phyloP scores from a whole-genome alignment of 1,284 basidiomycete genomes.

The Schizopora paradoxa region DNA sequence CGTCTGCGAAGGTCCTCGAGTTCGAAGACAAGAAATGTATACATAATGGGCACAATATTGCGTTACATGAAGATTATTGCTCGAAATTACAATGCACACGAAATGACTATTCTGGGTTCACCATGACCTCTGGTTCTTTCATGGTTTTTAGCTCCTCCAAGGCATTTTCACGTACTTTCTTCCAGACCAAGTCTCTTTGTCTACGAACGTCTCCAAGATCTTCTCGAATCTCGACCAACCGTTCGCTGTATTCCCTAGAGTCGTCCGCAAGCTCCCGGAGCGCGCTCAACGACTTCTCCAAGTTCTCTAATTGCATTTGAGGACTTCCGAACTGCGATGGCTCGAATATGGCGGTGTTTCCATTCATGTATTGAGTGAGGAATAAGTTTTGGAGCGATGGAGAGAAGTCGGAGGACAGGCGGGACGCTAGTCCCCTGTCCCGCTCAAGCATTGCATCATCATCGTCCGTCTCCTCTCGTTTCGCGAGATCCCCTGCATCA shows the following conservation, averaged over 20 bases:
- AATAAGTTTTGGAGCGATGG: constrained; percentile 64
- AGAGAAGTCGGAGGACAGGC: constrained; percentile 61
- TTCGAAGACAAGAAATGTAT: too few relatives aligned
- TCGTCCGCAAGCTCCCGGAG: constrained; percentile 76
- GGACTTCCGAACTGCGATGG: constrained; percentile 57
- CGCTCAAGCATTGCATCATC: constrained; percentile 44
- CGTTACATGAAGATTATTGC: too few relatives aligned
- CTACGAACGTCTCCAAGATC: constrained; percentile 62
- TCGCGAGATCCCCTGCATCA: constrained; percentile 46
- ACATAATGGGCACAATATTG: too few relatives aligned
- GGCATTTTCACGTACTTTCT: constrained; percentile 63
- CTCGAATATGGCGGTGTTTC: constrained; percentile 37
- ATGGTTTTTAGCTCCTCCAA: constrained; percentile 64
- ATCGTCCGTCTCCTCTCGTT: constrained; percentile 55
- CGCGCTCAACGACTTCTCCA: constrained; percentile 66
- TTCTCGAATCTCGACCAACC: constrained; percentile 73
- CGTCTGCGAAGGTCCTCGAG: too few relatives aligned
- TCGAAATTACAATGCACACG: too few relatives aligned
- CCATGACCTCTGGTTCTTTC: constrained; percentile 8
- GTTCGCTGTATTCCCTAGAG: constrained; percentile 73
- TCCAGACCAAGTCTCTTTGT: constrained; percentile 69
- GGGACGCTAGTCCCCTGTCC: constrained; percentile 43
- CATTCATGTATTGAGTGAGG: constrained; percentile 43
- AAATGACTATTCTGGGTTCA: too few relatives aligned
- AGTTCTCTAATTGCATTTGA: constrained; percentile 56